phyloP scores from a whole-genome alignment of 495 filamentous ascomycete species.

The Choiromyces venosus region DNA sequence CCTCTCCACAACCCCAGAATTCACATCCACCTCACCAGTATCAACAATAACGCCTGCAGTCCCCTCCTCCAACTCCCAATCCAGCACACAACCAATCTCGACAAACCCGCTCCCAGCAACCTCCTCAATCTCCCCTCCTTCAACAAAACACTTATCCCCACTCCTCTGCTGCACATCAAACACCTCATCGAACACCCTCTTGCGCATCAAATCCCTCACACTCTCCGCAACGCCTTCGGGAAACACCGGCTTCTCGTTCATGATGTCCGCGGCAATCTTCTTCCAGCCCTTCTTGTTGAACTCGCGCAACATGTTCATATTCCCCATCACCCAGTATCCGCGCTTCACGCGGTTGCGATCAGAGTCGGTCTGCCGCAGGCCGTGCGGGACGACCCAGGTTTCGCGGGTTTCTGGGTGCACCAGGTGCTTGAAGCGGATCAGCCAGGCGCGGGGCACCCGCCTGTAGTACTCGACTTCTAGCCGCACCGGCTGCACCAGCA shows the following conservation, averaged over 20 bases:
- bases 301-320: constrained; percentile 9
- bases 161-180: constrained; percentile 48
- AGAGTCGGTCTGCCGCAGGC: constrained; percentile 27
- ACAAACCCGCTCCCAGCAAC: constrained; percentile 46
- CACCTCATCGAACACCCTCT: constrained; percentile 42
- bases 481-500: constrained; percentile 34
- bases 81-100: constrained; percentile 32
- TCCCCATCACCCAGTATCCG: constrained; percentile 21
- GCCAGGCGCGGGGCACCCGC: constrained; percentile 30
- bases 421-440: constrained; percentile 31
- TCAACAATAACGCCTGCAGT: background rate
- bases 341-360: constrained; percentile 7
- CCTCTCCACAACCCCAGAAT: background rate
- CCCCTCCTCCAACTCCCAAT: constrained; percentile 17
- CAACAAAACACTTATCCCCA: constrained; percentile 1
- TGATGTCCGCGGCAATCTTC: constrained; percentile 25
- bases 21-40: background rate
- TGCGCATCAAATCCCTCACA: constrained; percentile 22
- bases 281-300: constrained; percentile 16
- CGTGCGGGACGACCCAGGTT: constrained; percentile 30
- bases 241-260: constrained; percentile 15
- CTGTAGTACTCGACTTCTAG: constrained; percentile 31
- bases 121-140: constrained; percentile 44
- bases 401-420: constrained; percentile 30
- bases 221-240: constrained; percentile 26